Conservation (phyloP, 179 eudicot genomes). For the Sideroxylon spinosum region DNA sequence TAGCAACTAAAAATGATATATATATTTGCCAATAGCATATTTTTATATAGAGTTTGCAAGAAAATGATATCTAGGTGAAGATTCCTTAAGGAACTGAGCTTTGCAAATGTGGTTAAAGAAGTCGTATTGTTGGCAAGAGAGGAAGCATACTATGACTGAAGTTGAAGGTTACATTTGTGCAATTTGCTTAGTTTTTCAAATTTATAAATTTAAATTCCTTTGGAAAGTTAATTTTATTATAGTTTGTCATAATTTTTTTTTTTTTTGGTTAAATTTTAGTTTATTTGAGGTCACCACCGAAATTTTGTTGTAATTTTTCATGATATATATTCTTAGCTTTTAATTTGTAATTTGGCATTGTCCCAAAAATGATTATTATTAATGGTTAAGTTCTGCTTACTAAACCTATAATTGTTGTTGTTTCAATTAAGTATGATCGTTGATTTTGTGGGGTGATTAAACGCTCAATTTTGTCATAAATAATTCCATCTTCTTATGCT, state of each 20-base stretch:
- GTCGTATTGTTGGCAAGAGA: not conserved
- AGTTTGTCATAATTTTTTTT: not conserved
- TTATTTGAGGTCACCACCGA: not conserved
- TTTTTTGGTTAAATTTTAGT: too few relatives aligned
- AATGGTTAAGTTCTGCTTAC: not conserved
- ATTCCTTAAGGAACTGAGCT: not conserved
- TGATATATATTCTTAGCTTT: too few relatives aligned
- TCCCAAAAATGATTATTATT: not conserved
- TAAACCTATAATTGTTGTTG: not conserved
- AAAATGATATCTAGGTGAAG: not conserved
- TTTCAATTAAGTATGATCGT: too few relatives aligned
- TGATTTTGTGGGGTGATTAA: too few relatives aligned
- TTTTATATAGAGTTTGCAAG: slow-evolving; percentile 13
- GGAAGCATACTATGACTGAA: not conserved
- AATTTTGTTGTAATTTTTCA: too few relatives aligned
- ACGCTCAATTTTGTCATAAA: too few relatives aligned
- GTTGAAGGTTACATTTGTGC: slow-evolving; percentile 3
- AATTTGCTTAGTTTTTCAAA: not conserved
- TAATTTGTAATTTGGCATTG: not conserved
- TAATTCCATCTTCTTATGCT: too few relatives aligned
- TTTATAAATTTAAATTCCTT: not conserved
- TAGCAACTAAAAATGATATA: not conserved
- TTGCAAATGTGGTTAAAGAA: slow-evolving; percentile 3
- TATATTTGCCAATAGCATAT: not conserved
- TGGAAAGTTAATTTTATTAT: not conserved